These are phyloP conservation scores for Gynochthodes officinalis DNA, from an alignment of 257 asterid genomes.

Conservation along the genomic window DNA sequence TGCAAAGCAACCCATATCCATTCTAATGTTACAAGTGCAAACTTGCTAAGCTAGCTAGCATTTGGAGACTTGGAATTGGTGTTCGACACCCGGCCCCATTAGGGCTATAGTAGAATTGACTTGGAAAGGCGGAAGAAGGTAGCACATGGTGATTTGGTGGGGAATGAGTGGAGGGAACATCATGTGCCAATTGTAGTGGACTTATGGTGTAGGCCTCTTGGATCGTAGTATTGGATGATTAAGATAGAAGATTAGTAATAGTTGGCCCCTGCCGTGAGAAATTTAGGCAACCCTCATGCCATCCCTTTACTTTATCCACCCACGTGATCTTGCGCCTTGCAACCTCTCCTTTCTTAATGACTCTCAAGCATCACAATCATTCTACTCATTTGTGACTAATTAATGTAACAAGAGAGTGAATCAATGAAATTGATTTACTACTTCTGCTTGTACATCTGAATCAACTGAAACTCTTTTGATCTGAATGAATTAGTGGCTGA, in stretches of 20 bases:
- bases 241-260: slow-evolving; percentile 31
- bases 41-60: no score
- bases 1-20: no score
- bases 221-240: slow-evolving; percentile 55
- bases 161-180: slow-evolving; percentile 25
- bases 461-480: no score
- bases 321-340: slow-evolving; percentile 42
- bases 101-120: no score
- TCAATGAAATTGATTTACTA: no score
- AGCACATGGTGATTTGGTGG: slow-evolving; percentile 45
- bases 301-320: slow-evolving; percentile 45
- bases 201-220: slow-evolving; percentile 50
- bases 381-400: not conserved
- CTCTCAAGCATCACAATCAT: slow-evolving; percentile 28
- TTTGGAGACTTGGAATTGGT: no score
- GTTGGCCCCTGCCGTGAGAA: slow-evolving; percentile 47
- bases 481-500: no score
- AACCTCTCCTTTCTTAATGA: not conserved
- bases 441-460: no score
- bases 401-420: no score
- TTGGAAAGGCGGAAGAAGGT: not conserved
- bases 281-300: slow-evolving; percentile 67
- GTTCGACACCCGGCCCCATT: no score
- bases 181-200: slow-evolving; percentile 43
- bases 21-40: no score